Base-by-base conservation (phyloP, 345 rosid species). In the Camelina sativa region DNA sequence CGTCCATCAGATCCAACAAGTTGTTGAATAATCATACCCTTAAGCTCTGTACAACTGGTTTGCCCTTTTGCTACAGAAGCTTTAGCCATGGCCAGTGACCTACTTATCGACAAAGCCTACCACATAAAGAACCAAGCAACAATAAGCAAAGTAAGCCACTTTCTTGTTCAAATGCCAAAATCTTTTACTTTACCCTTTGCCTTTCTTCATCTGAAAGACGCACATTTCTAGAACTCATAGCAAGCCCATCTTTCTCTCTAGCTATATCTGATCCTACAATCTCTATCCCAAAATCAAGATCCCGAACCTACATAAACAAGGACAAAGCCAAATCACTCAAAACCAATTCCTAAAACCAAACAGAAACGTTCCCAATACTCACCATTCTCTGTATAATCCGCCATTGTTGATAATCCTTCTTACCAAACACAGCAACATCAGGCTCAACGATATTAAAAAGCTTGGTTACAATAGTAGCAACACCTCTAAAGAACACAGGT, bases 401-500 rank as follows among this genome's bases (percentile, higher is more conserved):
- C 90, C 91, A 87, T 68, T 91, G 96, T 82, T 88, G 96, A 79
- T 94, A 91, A 84, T 93, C 96, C 72, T 91, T 91, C 80, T 91
- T 94, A 16, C 96, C 95, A 70, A 89, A 89, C 6, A 90, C 9
- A 74, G 92, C 92, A 69, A 86, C 80, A 65, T 88, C 96, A 76
- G 98, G 98, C 81, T 91, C 95, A 77, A 93, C 96, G 17, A 93
- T 86, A 64, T 91, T 84, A 52, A 93, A 91, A 85, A 93, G 81
- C 88, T 93, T 91, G 32, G 92, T 66, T 17, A 91, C 94, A 62
- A 91, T 72, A 15, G 96, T 89, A 5, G 92, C 96, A 7, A 94
- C 95, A 25, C 97, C 98, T 86, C 95, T 76, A 8, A 94, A 91
- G 74, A 93, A 87, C 46, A 88, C 91, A 38, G 96, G 93, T 75